These are phyloP conservation scores for Boletus hoseneyae DNA, from an alignment of 1,284 basidiomycete genomes.

Conservation along the genomic window DNA sequence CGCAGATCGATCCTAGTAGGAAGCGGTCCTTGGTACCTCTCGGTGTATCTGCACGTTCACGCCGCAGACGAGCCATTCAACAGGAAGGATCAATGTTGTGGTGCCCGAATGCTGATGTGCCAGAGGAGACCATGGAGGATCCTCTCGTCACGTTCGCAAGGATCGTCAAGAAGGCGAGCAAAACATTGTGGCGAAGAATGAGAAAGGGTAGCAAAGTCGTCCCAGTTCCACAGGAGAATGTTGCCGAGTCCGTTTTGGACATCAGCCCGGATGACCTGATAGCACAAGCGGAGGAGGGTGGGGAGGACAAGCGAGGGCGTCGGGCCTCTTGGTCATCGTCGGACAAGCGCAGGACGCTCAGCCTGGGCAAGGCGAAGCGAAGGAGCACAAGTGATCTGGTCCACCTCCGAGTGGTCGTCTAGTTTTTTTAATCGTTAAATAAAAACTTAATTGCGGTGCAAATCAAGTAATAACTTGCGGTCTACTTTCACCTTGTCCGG, in stretches of 20 bases:
- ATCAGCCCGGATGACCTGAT: slow-evolving; percentile 16
- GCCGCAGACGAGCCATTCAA: slow-evolving; percentile 26
- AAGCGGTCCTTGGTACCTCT: slow-evolving; percentile 55
- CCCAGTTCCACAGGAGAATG: slow-evolving; percentile 14
- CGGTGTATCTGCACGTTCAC: slow-evolving; percentile 58
- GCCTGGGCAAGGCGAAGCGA: slow-evolving; percentile 12
- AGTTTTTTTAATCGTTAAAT: slow-evolving; percentile 4
- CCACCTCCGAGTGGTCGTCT: slow-evolving; percentile 1
- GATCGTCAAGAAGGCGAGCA: slow-evolving; percentile 44
- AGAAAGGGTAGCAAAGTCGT: slow-evolving; percentile 21
- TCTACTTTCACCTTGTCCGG: background rate
- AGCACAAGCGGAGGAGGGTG: background rate
- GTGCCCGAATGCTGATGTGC: slow-evolving; percentile 24
- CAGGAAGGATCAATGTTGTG: slow-evolving; percentile 24
- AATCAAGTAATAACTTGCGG: background rate
- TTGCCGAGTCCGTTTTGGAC: slow-evolving; percentile 25
- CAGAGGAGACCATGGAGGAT: slow-evolving; percentile 36
- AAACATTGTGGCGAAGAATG: slow-evolving; percentile 39
- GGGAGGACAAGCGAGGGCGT: slow-evolving; percentile 12
- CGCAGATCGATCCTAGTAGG: slow-evolving; percentile 51
- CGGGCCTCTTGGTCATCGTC: slow-evolving; percentile 28
- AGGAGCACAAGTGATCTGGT: slow-evolving; percentile 26
- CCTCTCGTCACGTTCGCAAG: slow-evolving; percentile 45
- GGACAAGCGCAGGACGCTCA: slow-evolving; percentile 23
- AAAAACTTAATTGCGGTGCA: slow-evolving; percentile 2